A percentile compares a stretch with the other conserved stretches of the same genome.
phyloP scores from a whole-genome alignment of 2,329 filamentous ascomycete species.

The Colletotrichum sp. region DNA sequence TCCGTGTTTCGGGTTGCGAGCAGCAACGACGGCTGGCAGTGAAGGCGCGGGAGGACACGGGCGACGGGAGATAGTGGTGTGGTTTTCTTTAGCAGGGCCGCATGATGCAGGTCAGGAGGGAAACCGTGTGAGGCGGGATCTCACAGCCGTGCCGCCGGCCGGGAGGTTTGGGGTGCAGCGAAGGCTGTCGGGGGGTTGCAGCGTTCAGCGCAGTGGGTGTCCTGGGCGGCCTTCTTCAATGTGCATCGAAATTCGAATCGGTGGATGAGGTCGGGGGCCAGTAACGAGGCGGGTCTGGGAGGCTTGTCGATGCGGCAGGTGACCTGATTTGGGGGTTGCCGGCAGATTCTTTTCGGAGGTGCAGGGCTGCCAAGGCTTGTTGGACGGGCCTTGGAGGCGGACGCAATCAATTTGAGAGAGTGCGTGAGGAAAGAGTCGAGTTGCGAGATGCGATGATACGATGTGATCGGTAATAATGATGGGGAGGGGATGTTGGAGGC shows the following conservation, averaged over 20 bases:
- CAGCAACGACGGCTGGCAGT: neutral
- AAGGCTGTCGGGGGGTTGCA: neutral
- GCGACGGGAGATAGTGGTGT: neutral
- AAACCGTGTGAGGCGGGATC: neutral
- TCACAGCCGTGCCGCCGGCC: constrained; percentile 2
- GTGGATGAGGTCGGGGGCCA: neutral
- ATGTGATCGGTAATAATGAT: neutral
- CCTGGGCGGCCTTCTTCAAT: neutral
- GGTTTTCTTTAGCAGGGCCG: constrained; percentile 7
- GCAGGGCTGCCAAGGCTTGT: neutral
- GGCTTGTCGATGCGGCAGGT: constrained; percentile 5
- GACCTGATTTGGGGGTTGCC: constrained; percentile 12
- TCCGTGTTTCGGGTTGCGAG: neutral
- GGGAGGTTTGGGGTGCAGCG: neutral
- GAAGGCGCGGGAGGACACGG: neutral
- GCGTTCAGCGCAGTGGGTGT: neutral
- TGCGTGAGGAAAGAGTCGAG: neutral
- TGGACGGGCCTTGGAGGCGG: neutral
- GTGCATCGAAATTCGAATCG: neutral
- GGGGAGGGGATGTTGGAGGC: neutral
- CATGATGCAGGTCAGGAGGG: constrained; percentile 15
- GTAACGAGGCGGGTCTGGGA: neutral
- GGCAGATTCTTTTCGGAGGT: constrained; percentile 4
- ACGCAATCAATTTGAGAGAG: neutral
- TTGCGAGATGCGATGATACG: neutral